phyloP scores from a whole-genome alignment of 192 early-diverging fungal species.

The Podila clonocystis region DNA sequence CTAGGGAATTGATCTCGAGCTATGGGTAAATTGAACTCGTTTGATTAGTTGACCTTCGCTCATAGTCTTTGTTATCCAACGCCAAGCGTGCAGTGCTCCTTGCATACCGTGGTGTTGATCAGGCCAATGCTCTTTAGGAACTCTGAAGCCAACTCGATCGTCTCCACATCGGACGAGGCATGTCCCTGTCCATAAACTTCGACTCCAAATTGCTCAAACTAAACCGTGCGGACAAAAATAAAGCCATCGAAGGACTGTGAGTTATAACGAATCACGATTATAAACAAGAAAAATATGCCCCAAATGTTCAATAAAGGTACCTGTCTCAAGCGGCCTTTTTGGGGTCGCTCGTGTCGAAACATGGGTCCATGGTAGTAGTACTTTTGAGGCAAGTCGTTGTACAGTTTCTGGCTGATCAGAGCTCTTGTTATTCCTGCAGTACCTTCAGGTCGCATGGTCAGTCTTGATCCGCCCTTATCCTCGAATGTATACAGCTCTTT shows the following conservation, averaged over 20 bases:
- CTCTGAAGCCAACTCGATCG: constrained; percentile 60
- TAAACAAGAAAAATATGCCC: too few relatives aligned
- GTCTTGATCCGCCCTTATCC: constrained; percentile 62
- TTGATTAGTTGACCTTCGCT: too few relatives aligned
- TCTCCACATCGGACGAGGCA: constrained; percentile 67
- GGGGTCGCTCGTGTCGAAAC: constrained; percentile 78
- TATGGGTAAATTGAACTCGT: neutral
- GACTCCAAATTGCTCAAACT: constrained; percentile 80
- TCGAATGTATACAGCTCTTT: constrained; percentile 76
- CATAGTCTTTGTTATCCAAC: too few relatives aligned
- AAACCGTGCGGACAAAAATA: neutral
- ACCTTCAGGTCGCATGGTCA: constrained; percentile 77
- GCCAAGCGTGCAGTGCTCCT: neutral
- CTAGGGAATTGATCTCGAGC: constrained; percentile 58
- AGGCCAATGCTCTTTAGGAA: constrained; percentile 57
- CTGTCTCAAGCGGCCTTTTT: constrained; percentile 72
- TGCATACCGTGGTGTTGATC: constrained; percentile 17
- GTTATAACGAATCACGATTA: too few relatives aligned
- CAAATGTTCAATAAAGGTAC: constrained; percentile 9
- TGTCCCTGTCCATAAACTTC: constrained; percentile 65
- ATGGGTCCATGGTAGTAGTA: constrained; percentile 74
- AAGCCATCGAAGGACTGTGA: neutral
- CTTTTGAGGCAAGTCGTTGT: constrained; percentile 56
- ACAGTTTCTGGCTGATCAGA: constrained; percentile 56
- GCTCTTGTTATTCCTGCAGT: constrained; percentile 65